Base-by-base conservation (phyloP, 495 filamentous ascomycete genomes). In the Penicillium argentinense region DNA sequence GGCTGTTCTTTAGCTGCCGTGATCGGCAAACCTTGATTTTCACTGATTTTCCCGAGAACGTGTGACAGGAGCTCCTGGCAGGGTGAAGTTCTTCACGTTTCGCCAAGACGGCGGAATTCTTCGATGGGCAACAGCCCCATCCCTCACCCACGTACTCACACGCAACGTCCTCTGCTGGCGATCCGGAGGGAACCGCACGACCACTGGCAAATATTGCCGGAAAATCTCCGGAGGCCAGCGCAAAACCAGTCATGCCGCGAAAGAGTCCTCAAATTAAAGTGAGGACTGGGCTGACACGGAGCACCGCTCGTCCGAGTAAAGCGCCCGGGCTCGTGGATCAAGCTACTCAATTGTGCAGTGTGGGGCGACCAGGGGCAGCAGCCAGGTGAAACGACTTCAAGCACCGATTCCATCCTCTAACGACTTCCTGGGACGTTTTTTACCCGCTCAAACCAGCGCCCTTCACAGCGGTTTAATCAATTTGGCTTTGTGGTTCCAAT, bases 371-470 rank as follows among this genome's bases (percentile, higher is more conserved):
- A 39, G 28, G 40, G 23, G 38, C 8, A 36, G 33, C 36, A 11
- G 16, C 7, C 44, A 37, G 18, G 24, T 61, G 57, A 61, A 52
- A 61, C 57, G 53, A 38, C 23, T 47, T 51, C 57, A 55, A 13
- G 41, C 50, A 46, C 54, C 44, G 42, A 34, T 24, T 24, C 32
- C 26, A 49, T 45, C 39, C 41, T 54, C 45, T 25, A 49, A 39
- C 45, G 21, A n/a, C 29, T 36, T 9, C 22, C 13, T 30, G 47
- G 33, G 32, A 13, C n/a, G 41, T 25, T 39, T 41, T 21, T 21
- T 42, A n/a, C n/a, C n/a, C n/a, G n/a, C n/a, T 30, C 16, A 23
- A 26, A 29, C 23, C 17, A 11, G 8, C 11, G 27, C 33, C 17
- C 30, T 19, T 16, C 33, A 23, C 32, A 27, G 24, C n/a, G n/a